phyloP scores from a whole-genome alignment of 2,329 filamentous ascomycete genomes.

The Exophiala xenobiotica region DNA sequence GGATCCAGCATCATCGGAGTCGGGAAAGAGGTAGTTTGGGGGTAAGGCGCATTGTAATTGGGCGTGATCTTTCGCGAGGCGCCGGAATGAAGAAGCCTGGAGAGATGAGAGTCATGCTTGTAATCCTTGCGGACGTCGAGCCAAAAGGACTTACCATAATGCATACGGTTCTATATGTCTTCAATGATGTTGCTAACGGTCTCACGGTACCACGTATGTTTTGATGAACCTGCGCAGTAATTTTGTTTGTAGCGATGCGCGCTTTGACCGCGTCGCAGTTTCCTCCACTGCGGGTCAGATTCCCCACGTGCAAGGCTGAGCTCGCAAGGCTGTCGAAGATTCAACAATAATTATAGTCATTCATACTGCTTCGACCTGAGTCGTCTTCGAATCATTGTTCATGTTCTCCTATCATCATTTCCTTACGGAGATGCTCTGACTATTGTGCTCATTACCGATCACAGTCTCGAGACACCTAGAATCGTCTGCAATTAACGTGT shows the following conservation, averaged over 20 bases:
- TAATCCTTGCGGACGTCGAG: not conserved
- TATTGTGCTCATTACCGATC: too few relatives aligned
- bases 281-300: not conserved
- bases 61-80: slow-evolving; percentile 60
- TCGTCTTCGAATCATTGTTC: too few relatives aligned
- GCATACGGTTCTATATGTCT: not conserved
- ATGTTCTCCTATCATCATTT: too few relatives aligned
- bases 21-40: slow-evolving; percentile 61
- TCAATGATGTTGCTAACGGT: not conserved
- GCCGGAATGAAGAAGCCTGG: slow-evolving; percentile 48
- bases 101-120: not conserved
- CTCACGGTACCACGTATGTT: not conserved
- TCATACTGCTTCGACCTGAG: too few relatives aligned
- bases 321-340: slow-evolving; percentile 1
- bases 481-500: too few relatives aligned
- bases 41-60: slow-evolving; percentile 56
- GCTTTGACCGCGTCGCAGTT: not conserved
- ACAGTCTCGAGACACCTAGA: too few relatives aligned
- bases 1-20: slow-evolving; percentile 37
- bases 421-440: too few relatives aligned
- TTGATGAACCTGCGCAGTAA: not conserved
- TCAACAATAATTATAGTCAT: not conserved
- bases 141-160: not conserved
- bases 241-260: not conserved
- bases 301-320: slow-evolving; percentile 1